phyloP scores from a whole-genome alignment of 306 rosid species.

The Inga leiocalycina region DNA sequence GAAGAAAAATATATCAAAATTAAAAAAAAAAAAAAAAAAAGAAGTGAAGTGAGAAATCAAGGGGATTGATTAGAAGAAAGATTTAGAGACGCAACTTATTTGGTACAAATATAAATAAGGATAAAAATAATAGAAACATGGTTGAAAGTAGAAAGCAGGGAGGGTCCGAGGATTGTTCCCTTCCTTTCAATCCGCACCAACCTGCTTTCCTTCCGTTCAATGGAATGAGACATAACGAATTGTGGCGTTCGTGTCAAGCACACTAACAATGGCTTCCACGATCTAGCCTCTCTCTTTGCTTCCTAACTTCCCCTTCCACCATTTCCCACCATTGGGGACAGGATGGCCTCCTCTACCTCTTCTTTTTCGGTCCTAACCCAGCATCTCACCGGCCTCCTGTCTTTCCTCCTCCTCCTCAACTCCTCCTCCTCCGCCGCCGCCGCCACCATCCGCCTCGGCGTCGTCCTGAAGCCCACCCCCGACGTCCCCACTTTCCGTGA shows the following conservation, averaged over 20 bases:
- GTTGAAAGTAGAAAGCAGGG: conserved; percentile 7
- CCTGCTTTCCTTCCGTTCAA: conserved; percentile 16
- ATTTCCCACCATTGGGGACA: conserved; percentile 44
- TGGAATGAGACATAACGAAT: conserved; percentile 19
- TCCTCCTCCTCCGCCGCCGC: neutral
- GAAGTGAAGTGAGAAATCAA: neutral
- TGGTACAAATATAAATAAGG: neutral
- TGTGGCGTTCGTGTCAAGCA: conserved; percentile 48
- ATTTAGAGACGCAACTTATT: neutral
- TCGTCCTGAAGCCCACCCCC: conserved; percentile 49
- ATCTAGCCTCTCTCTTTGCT: conserved; percentile 39
- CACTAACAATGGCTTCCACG: conserved; percentile 52
- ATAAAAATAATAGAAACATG: neutral
- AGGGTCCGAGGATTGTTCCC: conserved; percentile 65
- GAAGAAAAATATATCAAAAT: neutral
- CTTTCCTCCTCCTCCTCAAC: neutral
- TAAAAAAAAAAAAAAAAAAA: neutral
- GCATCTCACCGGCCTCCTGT: conserved; percentile 9
- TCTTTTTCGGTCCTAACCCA: neutral
- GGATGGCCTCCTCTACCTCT: conserved; percentile 82
- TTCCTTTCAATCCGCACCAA: conserved; percentile 67
- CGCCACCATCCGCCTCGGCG: conserved; percentile 48
- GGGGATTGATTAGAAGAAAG: neutral
- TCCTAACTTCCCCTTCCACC: conserved; percentile 25
- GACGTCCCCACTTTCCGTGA: conserved; percentile 61